phyloP scores from a whole-genome alignment of 1,139 yeast species.

The Keqinozyma sinolaborantium region DNA sequence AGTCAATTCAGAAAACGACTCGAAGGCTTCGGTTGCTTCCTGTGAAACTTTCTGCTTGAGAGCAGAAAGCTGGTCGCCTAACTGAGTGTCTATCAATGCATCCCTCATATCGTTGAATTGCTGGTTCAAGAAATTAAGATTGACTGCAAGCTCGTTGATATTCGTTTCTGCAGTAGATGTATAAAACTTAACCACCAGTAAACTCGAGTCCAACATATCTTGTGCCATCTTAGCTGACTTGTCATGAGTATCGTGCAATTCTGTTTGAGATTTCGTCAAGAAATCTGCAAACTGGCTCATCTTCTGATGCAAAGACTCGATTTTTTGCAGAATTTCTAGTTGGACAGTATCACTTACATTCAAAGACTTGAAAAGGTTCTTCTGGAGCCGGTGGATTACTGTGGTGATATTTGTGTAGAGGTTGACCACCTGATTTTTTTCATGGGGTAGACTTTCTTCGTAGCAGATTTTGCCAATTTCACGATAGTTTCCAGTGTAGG shows the following conservation, averaged over 20 bases:
- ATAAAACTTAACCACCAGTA: slow-evolving; percentile 7
- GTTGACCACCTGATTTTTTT: slow-evolving; percentile 46
- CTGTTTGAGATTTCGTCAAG: slow-evolving; percentile 5
- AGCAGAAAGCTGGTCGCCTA: slow-evolving; percentile 5
- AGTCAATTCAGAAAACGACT: not conserved
- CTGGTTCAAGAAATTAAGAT: slow-evolving; percentile 8
- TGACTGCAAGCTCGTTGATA: slow-evolving; percentile 11
- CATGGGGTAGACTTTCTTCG: slow-evolving; percentile 49
- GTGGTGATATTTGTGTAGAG: slow-evolving; percentile 46
- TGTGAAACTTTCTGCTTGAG: slow-evolving; percentile 5
- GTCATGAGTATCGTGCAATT: slow-evolving; percentile 8
- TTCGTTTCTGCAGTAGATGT: slow-evolving; percentile 3
- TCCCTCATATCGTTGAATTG: slow-evolving; percentile 9
- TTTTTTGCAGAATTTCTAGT: slow-evolving; percentile 10
- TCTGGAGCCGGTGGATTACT: slow-evolving; percentile 18
- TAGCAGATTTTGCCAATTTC: slow-evolving; percentile 45
- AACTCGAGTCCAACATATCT: slow-evolving; percentile 11
- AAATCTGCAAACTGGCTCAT: slow-evolving; percentile 4
- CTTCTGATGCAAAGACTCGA: slow-evolving; percentile 13
- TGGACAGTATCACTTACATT: slow-evolving; percentile 9
- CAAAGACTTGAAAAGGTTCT: slow-evolving; percentile 14
- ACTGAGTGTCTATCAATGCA: slow-evolving; percentile 4
- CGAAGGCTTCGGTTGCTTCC: not conserved
- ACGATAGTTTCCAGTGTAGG: slow-evolving; percentile 56
- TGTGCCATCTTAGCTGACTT: slow-evolving; percentile 7